Evolutionary conservation across 1,139 yeast genomes (phyloP), one percentile per base, ranked within the genome.

Genomic region (Geotrichum cucujoidarum): DNA sequence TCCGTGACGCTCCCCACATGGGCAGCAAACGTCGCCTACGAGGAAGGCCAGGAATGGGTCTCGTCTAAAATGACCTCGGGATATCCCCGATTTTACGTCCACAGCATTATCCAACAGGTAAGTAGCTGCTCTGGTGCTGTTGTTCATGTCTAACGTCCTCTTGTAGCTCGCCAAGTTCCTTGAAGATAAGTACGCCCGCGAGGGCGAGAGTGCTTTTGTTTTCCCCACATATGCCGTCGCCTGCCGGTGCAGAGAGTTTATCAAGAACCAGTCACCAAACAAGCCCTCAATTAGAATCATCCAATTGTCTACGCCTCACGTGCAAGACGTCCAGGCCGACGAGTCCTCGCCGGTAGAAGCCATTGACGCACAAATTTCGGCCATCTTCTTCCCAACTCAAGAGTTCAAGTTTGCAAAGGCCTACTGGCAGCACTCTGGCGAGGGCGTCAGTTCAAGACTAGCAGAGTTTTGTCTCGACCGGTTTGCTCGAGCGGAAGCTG

Each of bases 391-490:
- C 59, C 87, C 87, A 0, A 70, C 73, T 2, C 61, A 68, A 2
- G 78, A 76, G 45, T 80, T 72, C 55, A 66, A 77, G 1, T 63
- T 84, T 4, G 92, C 94, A 30, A 89, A 88, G 63, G 80, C 80
- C 58, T 92, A 86, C 67, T 92, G 98, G 98, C 97, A 90, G 63
- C 97, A 90, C 60, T 74, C 95, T 0, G 98, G 98, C 29, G 97
- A 92, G 65, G 96, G 96, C 11, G 78, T 92, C 38, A 86, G 96
- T 17, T 86, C 95, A 10, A 72, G 97, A 59, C 71, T 83, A 67
- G 97, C 90, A 1, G 97, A 90, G 64, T 92, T 87, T 60, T 79
- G 86, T 38, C 67, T 84, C 51, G 78, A 77, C 52, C 86, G 80
- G 57, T 69, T 85, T 57, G 75, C 78, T 44, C 46, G 43, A 10